Base-by-base conservation (phyloP, 768 basidiomycete species). In the Pleurotus cornucopiae region DNA sequence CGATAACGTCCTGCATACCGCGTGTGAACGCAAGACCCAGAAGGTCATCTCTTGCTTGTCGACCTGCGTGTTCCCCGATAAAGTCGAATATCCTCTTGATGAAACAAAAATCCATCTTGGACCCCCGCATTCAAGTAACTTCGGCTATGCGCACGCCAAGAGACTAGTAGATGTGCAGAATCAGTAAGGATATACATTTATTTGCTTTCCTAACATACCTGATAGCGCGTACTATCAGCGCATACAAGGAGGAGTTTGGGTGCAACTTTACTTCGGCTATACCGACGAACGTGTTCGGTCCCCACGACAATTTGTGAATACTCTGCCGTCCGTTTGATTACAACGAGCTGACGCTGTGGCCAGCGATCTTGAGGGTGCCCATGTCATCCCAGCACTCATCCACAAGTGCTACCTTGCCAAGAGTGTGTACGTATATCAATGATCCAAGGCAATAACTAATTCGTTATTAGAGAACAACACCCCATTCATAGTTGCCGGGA, bases 281-380 rank as follows among this genome's bases (percentile, higher is more conserved):
- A 65, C 95, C 96, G 1, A 98, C 96, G 9, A 97, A 95, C 67
- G 85, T 98, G n/a, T 98, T 98, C 66, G 95, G 95, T 12, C 91
- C 91, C 4, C 70, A 92, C 65, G 95, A 97, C 72, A 98, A 98
- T 75, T 98, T 90, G 91, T 89, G 60, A 56, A 79, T 67, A 34
- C 13, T 18, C 46, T 37, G 23, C 54, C 21, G 18, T 6, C 12
- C 12, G n/a, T 30, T n/a, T 6, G 34, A 56, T 25, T 9, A 12
- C 4, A 12, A 9, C 6, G 2, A 48, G 23, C 61, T 59, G n/a
- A 54, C 45, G n/a, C 56, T 55, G 47, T 58, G 56, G 26, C 14
- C 63, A 91, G 92, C 67, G 89, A 95, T 63, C 78, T 97, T 16
- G 89, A 93, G 65, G 84, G 89, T 61, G 86, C 94, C 5, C 95